Percentiles rank a stretch among this genome's conserved stretches.
Conservation (phyloP, 805 yeast species). For the Saccharomyces mikatae region DNA sequence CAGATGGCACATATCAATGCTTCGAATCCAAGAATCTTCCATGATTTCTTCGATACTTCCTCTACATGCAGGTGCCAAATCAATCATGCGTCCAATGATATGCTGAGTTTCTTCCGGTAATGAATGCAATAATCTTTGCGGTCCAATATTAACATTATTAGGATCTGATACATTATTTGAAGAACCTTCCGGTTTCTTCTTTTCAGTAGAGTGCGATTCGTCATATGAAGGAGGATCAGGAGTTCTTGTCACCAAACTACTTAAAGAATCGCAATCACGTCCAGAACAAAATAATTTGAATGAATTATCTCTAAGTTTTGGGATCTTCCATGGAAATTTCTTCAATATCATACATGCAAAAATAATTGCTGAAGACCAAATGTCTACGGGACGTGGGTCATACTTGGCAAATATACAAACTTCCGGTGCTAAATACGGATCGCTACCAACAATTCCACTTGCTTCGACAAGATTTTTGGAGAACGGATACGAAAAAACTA, state of each 20-base stretch:
- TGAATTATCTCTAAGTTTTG: slow-evolving; percentile 70
- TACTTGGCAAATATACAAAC: slow-evolving; percentile 75
- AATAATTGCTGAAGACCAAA: slow-evolving; percentile 88
- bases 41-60: slow-evolving; percentile 74
- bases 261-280: slow-evolving; percentile 57
- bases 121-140: slow-evolving; percentile 60
- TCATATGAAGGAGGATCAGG: slow-evolving; percentile 41
- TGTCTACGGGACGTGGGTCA: slow-evolving; percentile 88
- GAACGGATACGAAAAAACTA: slow-evolving; percentile 83
- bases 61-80: slow-evolving; percentile 78
- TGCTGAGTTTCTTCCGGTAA: slow-evolving; percentile 62
- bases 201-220: slow-evolving; percentile 8
- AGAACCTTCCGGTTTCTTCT: slow-evolving; percentile 4
- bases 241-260: slow-evolving; percentile 48
- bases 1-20: slow-evolving; percentile 58
- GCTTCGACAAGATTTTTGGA: slow-evolving; percentile 64
- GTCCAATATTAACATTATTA: slow-evolving; percentile 66
- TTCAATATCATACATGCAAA: slow-evolving; percentile 87
- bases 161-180: slow-evolving; percentile 31
- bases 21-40: slow-evolving; percentile 58
- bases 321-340: slow-evolving; percentile 93
- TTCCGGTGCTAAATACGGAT: slow-evolving; percentile 88
- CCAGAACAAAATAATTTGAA: slow-evolving; percentile 77
- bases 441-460: slow-evolving; percentile 80
- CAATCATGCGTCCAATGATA: slow-evolving; percentile 69